A percentile compares a stretch with the other conserved stretches of the same genome.
phyloP scores from a whole-genome alignment of 495 filamentous ascomycete species.

The Tuber magnatum region DNA sequence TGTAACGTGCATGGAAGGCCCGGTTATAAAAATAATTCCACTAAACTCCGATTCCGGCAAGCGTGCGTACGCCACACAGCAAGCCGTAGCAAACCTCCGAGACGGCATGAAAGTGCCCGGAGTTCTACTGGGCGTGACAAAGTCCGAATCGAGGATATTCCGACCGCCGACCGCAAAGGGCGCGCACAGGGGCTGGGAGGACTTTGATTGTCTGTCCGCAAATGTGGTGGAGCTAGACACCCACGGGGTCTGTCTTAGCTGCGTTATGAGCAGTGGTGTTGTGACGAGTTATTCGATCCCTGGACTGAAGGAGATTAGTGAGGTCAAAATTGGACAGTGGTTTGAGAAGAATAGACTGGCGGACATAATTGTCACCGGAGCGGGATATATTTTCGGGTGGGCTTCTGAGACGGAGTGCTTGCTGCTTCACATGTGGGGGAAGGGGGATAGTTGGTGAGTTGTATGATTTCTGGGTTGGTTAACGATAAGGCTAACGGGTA shows the following conservation, averaged over 20 bases:
- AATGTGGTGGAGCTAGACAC: constrained; percentile 63
- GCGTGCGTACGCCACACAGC: constrained; percentile 65
- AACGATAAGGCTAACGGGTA: not conserved
- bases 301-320: constrained; percentile 75
- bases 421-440: constrained; percentile 72
- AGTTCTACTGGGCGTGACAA: constrained; percentile 57
- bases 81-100: constrained; percentile 62
- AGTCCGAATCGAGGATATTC: constrained; percentile 71
- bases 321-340: constrained; percentile 52
- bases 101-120: constrained; percentile 48
- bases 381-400: constrained; percentile 79
- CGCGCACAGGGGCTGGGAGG: constrained; percentile 77
- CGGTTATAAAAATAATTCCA: constrained; percentile 66
- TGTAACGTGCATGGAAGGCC: constrained; percentile 57
- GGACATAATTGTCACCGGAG: constrained; percentile 60
- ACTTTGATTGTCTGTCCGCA: constrained; percentile 67
- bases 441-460: constrained; percentile 45
- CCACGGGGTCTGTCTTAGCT: constrained; percentile 68
- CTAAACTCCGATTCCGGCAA: constrained; percentile 70
- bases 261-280: constrained; percentile 72
- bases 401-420: constrained; percentile 79
- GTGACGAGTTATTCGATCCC: constrained; percentile 77
- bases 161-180: constrained; percentile 77
- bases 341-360: constrained; percentile 66
- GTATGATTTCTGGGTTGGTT: constrained; percentile 34